Base-by-base conservation (phyloP, 192 early-diverging fungal species). In the Rhizophagus prolifer region DNA sequence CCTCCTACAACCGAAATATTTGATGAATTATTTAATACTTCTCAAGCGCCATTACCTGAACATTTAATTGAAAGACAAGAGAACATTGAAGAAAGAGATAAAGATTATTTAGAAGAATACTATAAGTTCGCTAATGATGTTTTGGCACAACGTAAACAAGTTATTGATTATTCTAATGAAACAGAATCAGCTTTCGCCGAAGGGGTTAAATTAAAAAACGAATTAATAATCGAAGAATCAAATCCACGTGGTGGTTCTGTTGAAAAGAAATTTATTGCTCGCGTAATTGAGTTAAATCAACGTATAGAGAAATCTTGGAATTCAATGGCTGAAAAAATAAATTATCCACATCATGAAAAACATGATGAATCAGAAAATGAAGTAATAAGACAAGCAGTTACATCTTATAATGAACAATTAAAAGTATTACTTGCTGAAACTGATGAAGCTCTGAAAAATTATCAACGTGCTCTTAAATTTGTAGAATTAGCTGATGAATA, bases 1-100 rank as follows among this genome's bases (percentile, higher is more conserved):
- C 75, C 81, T 28, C 70, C 68, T 3, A 81, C 83, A 3, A 64
- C 74, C 23, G 78, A 84, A 58, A 31, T 74, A 16, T 84, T 79
- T 47, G 83, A 86, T 65, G 85, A 86, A 28, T 63, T 86, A 26
- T 79, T 82, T 30, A 82, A 85, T 54, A 34, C 66, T 34, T 78
- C 81, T n/a, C 50, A 36, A 14, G 26, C 75, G 14, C 77, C 81
- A 28, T 34, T 86, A 38, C 85, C 85, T 0, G 66, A 62, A n/a
- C 78, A 80, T 73, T 63, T 86, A 14, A 50, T 82, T 9, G 72
- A 59, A 12, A 73, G 79, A 30, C 85, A 86, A 50, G 78, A 78
- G 21, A 77, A 68, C 1, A 58, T 84, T 31, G 85, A 86, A 72
- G 81, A 82, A 58, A 26, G 3, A 9, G 62, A 78, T 47, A 78